Base-by-base conservation (phyloP, 805 yeast species). In the Teunomyces lycoperdinae region DNA sequence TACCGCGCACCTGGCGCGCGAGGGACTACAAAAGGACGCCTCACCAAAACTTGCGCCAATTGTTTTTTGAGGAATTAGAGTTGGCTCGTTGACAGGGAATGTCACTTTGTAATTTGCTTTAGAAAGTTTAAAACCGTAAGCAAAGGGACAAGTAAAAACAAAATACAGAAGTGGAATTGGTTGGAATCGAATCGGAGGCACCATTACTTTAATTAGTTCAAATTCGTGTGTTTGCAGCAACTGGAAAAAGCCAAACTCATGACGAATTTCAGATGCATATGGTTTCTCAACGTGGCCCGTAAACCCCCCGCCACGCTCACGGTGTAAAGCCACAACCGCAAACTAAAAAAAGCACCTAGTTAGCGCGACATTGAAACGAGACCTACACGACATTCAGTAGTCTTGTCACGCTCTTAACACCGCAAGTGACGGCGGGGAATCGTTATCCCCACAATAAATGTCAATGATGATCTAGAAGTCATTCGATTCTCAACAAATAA, bases 361-460 rank as follows among this genome's bases (percentile, higher is more conserved):
- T 3, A 5, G 39, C 8, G 39, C 39, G 39, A 34, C 39, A 34
- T 34, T 34, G n/a, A 20, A 34, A 34, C 39, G 14, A 7, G 11
- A 5, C 2, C 9, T 38, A 16, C 41, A 4, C 41, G 40, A 38
- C 30, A 17, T 20, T 24, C 30, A 38, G 14, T 29, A 16, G 11
- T 26, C 5, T 36, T 26, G 41, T 38, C 41, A 38, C 28, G 41
- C 11, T 24, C 41, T 26, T 20, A 38, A 38, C 41, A 38, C 41
- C 41, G 41, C 41, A 30, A 14, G 17, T 9, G 34, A 38, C 30
- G 30, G 41, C 41, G 41, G 41, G 41, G 41, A 24, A 38, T 26
- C 30, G 27, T 26, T 16, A 9, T 20, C 41, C 41, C 41, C 41
- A 38, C 41, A 38, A 36, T 35, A 17, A 10, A 17, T 35, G 39